Evolutionary conservation across 2,329 filamentous ascomycete species (phyloP).

Genomic region (Setomelanomma holmii): DNA sequence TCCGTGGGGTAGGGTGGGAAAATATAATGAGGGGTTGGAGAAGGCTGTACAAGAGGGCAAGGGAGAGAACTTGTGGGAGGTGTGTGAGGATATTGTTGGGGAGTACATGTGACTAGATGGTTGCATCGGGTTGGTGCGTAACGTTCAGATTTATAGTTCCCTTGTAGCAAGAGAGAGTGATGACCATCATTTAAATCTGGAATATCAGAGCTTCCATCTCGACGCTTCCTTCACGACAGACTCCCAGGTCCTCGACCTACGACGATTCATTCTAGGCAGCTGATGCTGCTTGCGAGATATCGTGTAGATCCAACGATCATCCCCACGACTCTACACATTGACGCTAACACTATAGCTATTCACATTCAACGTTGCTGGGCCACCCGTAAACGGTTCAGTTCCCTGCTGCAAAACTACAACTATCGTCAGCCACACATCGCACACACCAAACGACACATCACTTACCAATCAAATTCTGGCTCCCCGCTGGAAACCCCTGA

Average conservation of each 20-base stretch:
- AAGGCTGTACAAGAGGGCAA: slow-evolving; percentile 45
- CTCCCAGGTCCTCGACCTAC: too few species aligned
- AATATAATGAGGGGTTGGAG: neutral
- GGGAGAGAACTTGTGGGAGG: slow-evolving; percentile 52
- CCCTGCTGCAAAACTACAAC: slow-evolving; percentile 12
- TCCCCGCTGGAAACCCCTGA: slow-evolving; percentile 47
- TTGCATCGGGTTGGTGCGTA: too few species aligned
- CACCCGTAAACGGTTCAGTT: slow-evolving; percentile 18
- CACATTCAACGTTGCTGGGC: slow-evolving; percentile 11
- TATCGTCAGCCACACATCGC: neutral
- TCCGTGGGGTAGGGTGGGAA: slow-evolving; percentile 53
- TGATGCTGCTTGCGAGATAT: too few species aligned
- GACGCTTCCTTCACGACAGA: too few species aligned
- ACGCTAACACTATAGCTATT: slow-evolving; percentile 3
- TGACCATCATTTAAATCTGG: too few species aligned
- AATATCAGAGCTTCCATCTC: too few species aligned
- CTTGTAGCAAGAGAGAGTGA: too few species aligned
- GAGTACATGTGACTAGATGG: neutral
- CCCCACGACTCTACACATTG: too few species aligned
- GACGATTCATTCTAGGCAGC: too few species aligned
- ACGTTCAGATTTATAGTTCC: too few species aligned
- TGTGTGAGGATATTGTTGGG: slow-evolving; percentile 41
- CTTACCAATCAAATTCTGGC: slow-evolving; percentile 18
- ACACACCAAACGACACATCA: neutral
- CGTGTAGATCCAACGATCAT: too few species aligned